Evolutionary conservation across 257 asterid species (phyloP), one percentile per base, ranked within the genome.

Genomic region (Nicotiana benthamiana): DNA sequence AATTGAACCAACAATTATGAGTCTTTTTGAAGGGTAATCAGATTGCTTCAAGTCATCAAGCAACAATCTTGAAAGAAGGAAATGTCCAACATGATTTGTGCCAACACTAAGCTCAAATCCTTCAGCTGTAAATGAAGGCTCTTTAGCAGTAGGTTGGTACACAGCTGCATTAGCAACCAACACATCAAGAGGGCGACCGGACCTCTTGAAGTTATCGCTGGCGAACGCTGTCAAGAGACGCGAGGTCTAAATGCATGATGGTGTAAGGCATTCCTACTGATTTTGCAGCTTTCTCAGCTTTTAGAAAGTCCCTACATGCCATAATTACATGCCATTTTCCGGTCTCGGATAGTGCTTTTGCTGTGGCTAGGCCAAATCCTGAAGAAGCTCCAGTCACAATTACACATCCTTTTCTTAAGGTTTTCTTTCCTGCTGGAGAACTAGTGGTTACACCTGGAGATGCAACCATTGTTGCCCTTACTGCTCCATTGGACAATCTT

Each of bases 51-150:
- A 80, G 75, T 95, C 96, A 32, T 92, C 96, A 43, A 95, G 92
- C 79, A 95, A 85, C 97, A 93, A 87, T 56, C 97, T 88, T 13
- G 99, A 83, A 57, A 95, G 96, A 34, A 95, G 92, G 68, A 95
- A 95, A 82, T 95, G 99, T 6, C 98, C 98, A 13, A 95, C 86
- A 79, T 95, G 99, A 63, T 93, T 93, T 4, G 97, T 92, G 27
- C 97, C 99, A 26, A 93, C 99, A 68, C 99, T 93, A 12, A 95
- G 92, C 84, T 93, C 98, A 57, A 95, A 95, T 2, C 99, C 99
- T 0, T 95, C 97, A 6, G 94, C 99, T 0, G 96, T 92, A 80
- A 78, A 93, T 0, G 97, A 89, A 6, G 98, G 97, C 80, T 89
- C 96, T 78, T 84, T 88, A 1, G 99, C 97, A 1, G 97, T 93